Evolutionary conservation across 768 basidiomycete genomes (phyloP).

Genomic region (Rickenella mellea): DNA sequence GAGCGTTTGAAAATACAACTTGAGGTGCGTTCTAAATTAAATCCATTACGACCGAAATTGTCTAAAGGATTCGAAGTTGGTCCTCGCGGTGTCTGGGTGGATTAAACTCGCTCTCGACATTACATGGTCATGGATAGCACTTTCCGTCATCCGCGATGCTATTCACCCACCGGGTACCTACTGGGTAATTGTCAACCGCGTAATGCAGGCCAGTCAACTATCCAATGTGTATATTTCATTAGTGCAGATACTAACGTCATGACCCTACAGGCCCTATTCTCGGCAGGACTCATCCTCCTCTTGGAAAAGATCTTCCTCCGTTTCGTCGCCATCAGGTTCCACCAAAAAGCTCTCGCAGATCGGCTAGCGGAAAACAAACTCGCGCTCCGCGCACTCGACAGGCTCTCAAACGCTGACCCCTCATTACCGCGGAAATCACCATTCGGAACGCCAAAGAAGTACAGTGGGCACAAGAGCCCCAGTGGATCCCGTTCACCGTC

Average conservation of each 20-base stretch:
- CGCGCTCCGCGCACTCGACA: conserved; percentile 62
- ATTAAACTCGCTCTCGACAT: conserved; percentile 60
- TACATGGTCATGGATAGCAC: conserved; percentile 65
- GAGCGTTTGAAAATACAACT: conserved; percentile 60
- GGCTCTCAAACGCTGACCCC: conserved; percentile 57
- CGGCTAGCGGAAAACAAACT: conserved; percentile 61
- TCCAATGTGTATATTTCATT: conserved; percentile 2
- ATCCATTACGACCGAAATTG: neutral
- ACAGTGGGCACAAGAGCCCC: conserved; percentile 36
- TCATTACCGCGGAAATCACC: conserved; percentile 25
- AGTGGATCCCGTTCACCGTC: conserved; percentile 27
- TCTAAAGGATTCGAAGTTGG: conserved; percentile 31
- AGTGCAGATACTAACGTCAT: too few relatives aligned
- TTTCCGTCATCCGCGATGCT: conserved; percentile 50
- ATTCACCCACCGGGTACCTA: conserved; percentile 55
- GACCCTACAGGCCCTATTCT: conserved; percentile 32
- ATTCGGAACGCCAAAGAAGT: conserved; percentile 20
- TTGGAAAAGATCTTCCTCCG: conserved; percentile 57
- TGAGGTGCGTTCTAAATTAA: conserved; percentile 36
- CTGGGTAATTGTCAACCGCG: conserved; percentile 59
- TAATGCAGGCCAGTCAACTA: conserved; percentile 47
- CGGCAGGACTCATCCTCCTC: conserved; percentile 32
- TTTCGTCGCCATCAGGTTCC: conserved; percentile 74
- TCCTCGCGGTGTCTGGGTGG: conserved; percentile 61
- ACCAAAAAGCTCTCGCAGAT: conserved; percentile 66